Conservation (phyloP, 345 rosid genomes). For the Eucalyptus regnans region DNA sequence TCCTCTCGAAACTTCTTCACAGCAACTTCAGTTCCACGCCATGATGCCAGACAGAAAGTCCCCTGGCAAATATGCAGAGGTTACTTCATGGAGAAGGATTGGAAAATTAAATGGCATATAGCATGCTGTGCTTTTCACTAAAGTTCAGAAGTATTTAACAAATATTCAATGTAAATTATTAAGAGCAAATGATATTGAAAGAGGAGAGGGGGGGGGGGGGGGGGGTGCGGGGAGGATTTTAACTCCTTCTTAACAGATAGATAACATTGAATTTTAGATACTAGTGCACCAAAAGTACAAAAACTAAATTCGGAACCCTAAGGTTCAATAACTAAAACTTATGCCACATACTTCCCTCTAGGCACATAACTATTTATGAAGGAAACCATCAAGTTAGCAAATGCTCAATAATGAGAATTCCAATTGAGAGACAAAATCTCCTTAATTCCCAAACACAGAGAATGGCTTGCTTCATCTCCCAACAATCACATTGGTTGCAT, state of each 20-base stretch:
- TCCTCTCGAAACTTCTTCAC: slow-evolving; percentile 79
- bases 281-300: background rate
- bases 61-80: slow-evolving; percentile 28
- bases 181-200: background rate
- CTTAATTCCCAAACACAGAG: background rate
- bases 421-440: background rate
- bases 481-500: background rate
- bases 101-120: background rate
- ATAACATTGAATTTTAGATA: background rate
- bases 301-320: background rate
- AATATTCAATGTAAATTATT: background rate
- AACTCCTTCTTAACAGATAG: background rate
- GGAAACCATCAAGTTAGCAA: background rate
- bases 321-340: background rate
- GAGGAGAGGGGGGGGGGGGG: background rate
- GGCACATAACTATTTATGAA: background rate
- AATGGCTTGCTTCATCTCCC: background rate
- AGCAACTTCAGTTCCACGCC: slow-evolving; percentile 97
- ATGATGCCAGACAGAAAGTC: slow-evolving; percentile 61
- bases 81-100: background rate
- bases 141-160: background rate
- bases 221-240: background rate
- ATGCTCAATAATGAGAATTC: background rate
- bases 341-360: background rate
- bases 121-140: background rate